Evolutionary conservation across 345 rosid species (phyloP).

Genomic region (Sonneratia caseolaris): DNA sequence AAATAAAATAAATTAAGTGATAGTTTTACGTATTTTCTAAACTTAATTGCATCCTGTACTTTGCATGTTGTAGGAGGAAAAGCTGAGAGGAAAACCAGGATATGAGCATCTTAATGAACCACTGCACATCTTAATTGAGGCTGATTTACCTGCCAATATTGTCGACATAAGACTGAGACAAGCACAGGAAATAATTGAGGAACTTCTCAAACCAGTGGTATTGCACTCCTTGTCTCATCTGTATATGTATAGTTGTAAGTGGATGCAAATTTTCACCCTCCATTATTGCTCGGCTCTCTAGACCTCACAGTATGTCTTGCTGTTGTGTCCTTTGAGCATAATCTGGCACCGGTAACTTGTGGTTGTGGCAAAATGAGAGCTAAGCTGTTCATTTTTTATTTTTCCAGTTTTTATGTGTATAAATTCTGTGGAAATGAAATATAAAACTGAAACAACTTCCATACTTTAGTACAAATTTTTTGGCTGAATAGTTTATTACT

Average conservation of each 20-base stretch:
- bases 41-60: background rate
- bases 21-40: background rate
- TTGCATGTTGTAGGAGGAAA: slow-evolving; percentile 26
- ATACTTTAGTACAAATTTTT: too few species aligned
- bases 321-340: background rate
- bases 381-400: background rate
- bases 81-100: slow-evolving; percentile 39
- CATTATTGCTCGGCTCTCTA: background rate
- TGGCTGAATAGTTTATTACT: background rate
- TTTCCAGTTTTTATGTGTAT: background rate
- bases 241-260: background rate
- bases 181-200: slow-evolving; percentile 34
- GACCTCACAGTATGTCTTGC: background rate
- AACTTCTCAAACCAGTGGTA: slow-evolving; percentile 87
- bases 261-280: background rate
- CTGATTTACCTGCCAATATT: slow-evolving; percentile 38
- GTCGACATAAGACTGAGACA: slow-evolving; percentile 38
- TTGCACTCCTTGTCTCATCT: slow-evolving; percentile 12
- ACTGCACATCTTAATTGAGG: slow-evolving; percentile 38
- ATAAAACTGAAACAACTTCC: background rate
- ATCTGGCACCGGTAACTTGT: background rate
- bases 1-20: background rate
- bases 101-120: slow-evolving; percentile 46
- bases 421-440: background rate
- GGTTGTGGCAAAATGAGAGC: background rate